Conservation (phyloP, 108 stramenopile genomes). For the Fragilariopsis cylindrus region DNA sequence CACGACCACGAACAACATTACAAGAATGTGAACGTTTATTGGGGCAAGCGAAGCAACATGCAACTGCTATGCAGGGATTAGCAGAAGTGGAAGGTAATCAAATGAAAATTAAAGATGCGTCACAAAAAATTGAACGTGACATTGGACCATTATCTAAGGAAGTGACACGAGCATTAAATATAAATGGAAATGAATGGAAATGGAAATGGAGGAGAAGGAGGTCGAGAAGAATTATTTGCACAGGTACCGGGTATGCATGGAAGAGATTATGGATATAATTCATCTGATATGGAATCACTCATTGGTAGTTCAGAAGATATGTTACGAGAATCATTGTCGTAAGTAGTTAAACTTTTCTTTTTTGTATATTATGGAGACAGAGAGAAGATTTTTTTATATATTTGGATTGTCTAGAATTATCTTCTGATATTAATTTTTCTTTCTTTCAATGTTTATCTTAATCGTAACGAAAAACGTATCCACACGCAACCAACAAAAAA, state of each 20-base stretch:
- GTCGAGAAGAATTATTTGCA: slow-evolving; percentile 46
- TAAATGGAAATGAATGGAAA: not conserved
- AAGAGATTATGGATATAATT: slow-evolving; percentile 1
- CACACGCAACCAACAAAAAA: not conserved
- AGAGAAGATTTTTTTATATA: not conserved
- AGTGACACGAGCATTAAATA: slow-evolving; percentile 45
- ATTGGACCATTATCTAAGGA: slow-evolving; percentile 64
- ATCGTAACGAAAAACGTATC: not conserved
- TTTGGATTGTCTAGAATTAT: not conserved
- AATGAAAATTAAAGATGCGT: slow-evolving; percentile 59
- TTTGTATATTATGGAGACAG: not conserved
- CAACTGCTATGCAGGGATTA: slow-evolving; percentile 73
- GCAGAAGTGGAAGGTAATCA: slow-evolving; percentile 77
- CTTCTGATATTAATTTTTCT: slow-evolving; percentile 3
- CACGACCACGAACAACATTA: slow-evolving; percentile 42
- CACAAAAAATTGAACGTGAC: slow-evolving; percentile 62
- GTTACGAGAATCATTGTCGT: slow-evolving; percentile 70
- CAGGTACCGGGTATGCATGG: slow-evolving; percentile 36
- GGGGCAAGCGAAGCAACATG: slow-evolving; percentile 58
- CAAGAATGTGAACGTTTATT: slow-evolving; percentile 64
- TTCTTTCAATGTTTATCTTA: not conserved
- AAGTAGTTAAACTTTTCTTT: slow-evolving; percentile 19
- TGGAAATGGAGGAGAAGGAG: not conserved
- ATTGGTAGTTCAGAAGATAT: slow-evolving; percentile 68
- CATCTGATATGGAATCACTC: slow-evolving; percentile 47